phyloP scores from a whole-genome alignment of 495 filamentous ascomycete species.

The Recurvomyces mirabilis region DNA sequence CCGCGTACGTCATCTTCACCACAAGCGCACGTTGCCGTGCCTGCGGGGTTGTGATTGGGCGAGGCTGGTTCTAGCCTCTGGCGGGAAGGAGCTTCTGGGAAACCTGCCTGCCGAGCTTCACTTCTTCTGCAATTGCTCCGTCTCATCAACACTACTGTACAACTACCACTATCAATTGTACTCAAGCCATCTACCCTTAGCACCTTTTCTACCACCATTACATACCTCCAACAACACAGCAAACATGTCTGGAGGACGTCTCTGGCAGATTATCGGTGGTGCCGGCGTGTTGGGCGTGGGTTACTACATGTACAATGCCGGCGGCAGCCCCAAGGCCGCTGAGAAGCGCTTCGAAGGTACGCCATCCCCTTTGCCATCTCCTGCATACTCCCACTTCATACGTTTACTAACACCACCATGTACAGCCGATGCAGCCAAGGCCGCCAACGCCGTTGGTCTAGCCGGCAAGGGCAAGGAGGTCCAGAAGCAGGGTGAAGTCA shows the following conservation, averaged over 20 bases:
- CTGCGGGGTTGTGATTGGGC: too few species aligned
- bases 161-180: not conserved
- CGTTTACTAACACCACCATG: constrained; percentile 9
- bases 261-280: constrained; percentile 34
- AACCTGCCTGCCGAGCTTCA: too few species aligned
- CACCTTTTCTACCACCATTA: not conserved
- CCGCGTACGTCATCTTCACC: too few species aligned
- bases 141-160: not conserved
- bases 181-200: too few species aligned
- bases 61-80: too few species aligned
- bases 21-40: too few species aligned
- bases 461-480: constrained; percentile 40
- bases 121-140: too few species aligned
- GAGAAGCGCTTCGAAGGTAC: constrained; percentile 73
- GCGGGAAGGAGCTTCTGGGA: too few species aligned
- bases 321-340: constrained; percentile 69
- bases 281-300: constrained; percentile 56
- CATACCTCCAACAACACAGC: not conserved
- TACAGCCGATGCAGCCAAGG: constrained; percentile 52
- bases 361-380: constrained; percentile 12
- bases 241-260: constrained; percentile 21
- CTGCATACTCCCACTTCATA: constrained; percentile 12
- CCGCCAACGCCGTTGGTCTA: constrained; percentile 53
- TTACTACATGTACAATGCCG: constrained; percentile 87
- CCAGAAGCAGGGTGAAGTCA: constrained; percentile 42